Base-by-base conservation (phyloP, 2,329 filamentous ascomycete genomes). In the Cladosporium oxysporum region DNA sequence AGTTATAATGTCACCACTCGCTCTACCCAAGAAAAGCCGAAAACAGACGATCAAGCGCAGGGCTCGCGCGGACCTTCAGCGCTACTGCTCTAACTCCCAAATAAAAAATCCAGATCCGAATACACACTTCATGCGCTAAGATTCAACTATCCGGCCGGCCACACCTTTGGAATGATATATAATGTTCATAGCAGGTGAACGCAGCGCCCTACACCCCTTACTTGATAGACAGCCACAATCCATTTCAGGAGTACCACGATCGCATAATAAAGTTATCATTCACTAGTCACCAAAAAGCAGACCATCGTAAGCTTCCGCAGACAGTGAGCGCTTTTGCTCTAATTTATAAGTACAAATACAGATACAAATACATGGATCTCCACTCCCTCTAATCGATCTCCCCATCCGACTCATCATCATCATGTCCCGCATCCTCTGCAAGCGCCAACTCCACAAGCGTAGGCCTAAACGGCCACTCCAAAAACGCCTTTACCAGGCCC, bases 391-490 rank as follows among this genome's bases (percentile, higher is more conserved):
- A 57, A 6, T 57, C 28, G 11, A 57, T 18, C 4, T 23, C 11
- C n/a, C 33, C 59, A 18, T 58, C 35, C 23, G 49, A 31, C 29
- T 64, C 52, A n/a, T 58, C 53, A 5, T 64, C 62, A 16, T 35
- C 55, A 7, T 37, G 28, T n/a, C 28, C 26, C 16, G 58, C n/a
- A n/a, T 37, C 52, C 37, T 58, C 29, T 37, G 57, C 44, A 7
- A 73, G 59, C 52, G 65, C 68, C 60, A 75, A 52, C 49, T 73
- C 69, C 55, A 67, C 62, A 23, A 37, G 59, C 21, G 69, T 66
- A 5, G 76, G 76, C 68, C 71, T 70, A 64, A 90, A 91, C 0
- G 88, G 88, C 89, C 89, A 92, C 60, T 83, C 78, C 75, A 86
- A 81, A 82, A 87, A 91, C 0, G 84, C 83, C 69, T 85, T 80